Evolutionary conservation across 345 rosid species (phyloP).

Genomic region (Populus davidiana): DNA sequence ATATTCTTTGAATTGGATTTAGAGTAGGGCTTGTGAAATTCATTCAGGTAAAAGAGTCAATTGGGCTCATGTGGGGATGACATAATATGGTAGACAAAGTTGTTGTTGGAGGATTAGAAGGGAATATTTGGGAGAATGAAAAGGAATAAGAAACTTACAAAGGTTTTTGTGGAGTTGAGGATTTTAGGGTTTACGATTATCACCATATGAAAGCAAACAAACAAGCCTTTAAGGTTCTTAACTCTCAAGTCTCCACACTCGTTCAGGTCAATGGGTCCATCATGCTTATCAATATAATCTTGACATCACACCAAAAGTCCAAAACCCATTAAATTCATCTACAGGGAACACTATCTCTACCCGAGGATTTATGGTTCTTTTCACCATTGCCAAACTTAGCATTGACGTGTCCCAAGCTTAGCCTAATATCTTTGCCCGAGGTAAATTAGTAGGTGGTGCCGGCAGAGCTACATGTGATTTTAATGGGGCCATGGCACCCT

Average conservation of each 20-base stretch:
- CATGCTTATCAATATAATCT: not conserved
- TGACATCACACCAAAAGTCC: not conserved
- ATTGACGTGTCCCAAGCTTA: not conserved
- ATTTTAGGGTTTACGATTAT: conserved; percentile 1
- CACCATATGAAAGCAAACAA: not conserved
- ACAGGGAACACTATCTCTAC: not conserved
- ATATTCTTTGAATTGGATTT: not conserved
- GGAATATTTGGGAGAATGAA: conserved; percentile 9
- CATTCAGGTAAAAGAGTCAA: not conserved
- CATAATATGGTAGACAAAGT: not conserved
- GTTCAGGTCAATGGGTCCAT: conserved; percentile 5
- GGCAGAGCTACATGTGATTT: not conserved
- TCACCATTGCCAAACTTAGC: not conserved
- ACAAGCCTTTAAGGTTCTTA: not conserved
- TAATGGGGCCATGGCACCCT: not conserved
- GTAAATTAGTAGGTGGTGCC: no score
- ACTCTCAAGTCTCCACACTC: not conserved
- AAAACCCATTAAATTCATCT: not conserved
- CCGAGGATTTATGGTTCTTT: not conserved
- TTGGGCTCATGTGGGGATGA: not conserved
- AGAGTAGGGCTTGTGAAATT: not conserved
- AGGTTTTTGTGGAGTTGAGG: not conserved
- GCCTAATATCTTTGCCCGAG: not conserved
- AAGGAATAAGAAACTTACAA: conserved; percentile 1
- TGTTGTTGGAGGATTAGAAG: conserved; percentile 1